phyloP scores from a whole-genome alignment of 768 basidiomycete species.

The Russula ochroleuca region DNA sequence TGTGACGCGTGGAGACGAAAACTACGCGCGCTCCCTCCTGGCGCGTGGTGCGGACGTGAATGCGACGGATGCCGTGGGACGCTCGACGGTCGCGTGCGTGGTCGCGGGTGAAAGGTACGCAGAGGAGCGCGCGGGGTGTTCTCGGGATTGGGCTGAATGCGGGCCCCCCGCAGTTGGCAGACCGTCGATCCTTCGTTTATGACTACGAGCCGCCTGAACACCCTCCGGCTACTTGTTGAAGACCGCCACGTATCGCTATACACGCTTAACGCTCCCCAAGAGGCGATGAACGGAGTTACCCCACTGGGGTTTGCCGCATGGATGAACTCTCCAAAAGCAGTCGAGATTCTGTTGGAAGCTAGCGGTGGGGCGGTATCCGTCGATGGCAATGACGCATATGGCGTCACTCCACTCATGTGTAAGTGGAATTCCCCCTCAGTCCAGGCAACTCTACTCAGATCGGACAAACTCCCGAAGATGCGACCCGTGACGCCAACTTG shows the following conservation, averaged over 20 bases:
- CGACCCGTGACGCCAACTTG: conserved; percentile 65
- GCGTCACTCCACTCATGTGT: conserved; percentile 85
- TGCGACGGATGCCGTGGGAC: conserved; percentile 53
- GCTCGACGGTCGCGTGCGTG: conserved; percentile 62
- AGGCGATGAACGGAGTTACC: conserved; percentile 65
- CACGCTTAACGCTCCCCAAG: conserved; percentile 71
- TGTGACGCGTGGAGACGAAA: conserved; percentile 53
- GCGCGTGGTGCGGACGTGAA: conserved; percentile 64
- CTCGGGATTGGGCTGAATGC: background rate
- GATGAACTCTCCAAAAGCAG: conserved; percentile 59
- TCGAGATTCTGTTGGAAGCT: conserved; percentile 60
- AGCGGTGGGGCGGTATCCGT: conserved; percentile 61
- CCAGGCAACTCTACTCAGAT: conserved; percentile 6
- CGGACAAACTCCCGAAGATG: conserved; percentile 46
- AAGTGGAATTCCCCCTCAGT: conserved; percentile 35
- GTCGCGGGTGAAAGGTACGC: conserved; percentile 69
- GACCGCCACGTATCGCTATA: conserved; percentile 60
- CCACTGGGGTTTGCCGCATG: conserved; percentile 77
- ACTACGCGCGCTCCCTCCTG: conserved; percentile 51
- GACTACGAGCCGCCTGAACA: conserved; percentile 51
- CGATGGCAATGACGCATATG: conserved; percentile 68
- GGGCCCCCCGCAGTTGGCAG: conserved; percentile 49
- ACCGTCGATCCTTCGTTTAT: conserved; percentile 64
- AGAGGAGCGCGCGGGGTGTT: conserved; percentile 17
- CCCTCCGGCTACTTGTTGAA: conserved; percentile 51